Percentiles rank a stretch among this genome's conserved stretches.
These are phyloP conservation scores for Cyanidium caldarium DNA, from an alignment of 23 red algal genomes.

Conservation along the genomic window DNA sequence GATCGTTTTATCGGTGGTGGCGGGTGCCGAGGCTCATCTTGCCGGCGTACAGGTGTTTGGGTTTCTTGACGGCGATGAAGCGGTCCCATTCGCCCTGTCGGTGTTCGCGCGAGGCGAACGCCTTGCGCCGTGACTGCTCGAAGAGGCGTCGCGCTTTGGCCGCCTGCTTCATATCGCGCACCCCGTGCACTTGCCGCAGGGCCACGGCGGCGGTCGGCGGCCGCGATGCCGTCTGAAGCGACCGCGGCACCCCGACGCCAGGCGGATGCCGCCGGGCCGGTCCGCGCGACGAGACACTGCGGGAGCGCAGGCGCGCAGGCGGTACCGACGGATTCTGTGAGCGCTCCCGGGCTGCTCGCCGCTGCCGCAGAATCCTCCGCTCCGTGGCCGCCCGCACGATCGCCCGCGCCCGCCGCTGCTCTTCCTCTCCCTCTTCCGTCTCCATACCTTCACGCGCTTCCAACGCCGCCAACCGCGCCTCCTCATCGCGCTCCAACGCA, in stretches of 20 bases:
- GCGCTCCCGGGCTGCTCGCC: constrained; percentile 19
- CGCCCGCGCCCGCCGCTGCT: constrained; percentile 23
- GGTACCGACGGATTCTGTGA: constrained; percentile 21
- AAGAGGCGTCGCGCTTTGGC: constrained; percentile 33
- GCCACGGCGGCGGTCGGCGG: constrained; percentile 5
- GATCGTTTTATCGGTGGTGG: background rate
- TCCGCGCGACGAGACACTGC: constrained; percentile 11
- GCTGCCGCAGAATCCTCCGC: constrained; percentile 20
- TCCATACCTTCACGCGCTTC: constrained; percentile 8
- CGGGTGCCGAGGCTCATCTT: constrained; percentile 22
- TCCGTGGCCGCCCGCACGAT: constrained; percentile 33
- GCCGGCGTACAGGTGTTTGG: constrained; percentile 69
- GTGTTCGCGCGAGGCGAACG: constrained; percentile 15
- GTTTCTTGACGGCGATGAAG: constrained; percentile 39
- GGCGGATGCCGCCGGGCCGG: constrained; percentile 24
- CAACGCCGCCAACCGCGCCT: constrained; percentile 31
- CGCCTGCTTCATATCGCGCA: constrained; percentile 28
- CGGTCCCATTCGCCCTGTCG: constrained; percentile 77
- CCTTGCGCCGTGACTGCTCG: constrained; percentile 18
- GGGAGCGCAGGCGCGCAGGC: too few species aligned
- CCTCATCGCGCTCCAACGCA: constrained; percentile 73
- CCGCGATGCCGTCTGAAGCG: constrained; percentile 13
- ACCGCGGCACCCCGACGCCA: constrained; percentile 9
- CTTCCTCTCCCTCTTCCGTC: constrained; percentile 37
- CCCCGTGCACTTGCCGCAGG: constrained; percentile 16